Conservation (phyloP, 805 yeast species). For the Lachancea nothofagi region DNA sequence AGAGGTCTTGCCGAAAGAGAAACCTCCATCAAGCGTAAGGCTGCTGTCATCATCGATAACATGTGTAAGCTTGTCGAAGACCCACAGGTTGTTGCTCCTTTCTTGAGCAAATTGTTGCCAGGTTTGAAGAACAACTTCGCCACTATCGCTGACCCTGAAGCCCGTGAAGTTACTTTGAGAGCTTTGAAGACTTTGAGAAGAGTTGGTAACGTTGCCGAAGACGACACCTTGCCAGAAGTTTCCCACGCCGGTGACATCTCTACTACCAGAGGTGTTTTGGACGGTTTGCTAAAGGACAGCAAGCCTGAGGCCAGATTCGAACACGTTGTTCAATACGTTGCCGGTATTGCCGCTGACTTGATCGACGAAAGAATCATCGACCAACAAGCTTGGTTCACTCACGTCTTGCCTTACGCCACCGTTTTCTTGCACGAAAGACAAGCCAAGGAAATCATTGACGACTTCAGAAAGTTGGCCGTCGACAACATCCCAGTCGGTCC, state of each 20-base stretch:
- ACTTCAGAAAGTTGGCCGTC: conserved; percentile 91
- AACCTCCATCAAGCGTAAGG: conserved; percentile 98
- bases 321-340: conserved; percentile 72
- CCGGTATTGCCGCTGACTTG: conserved; percentile 97
- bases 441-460: conserved; percentile 86
- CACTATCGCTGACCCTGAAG: conserved; percentile 99
- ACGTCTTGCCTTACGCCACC: conserved; percentile 90
- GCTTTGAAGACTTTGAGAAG: conserved; percentile 96
- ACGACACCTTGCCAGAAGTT: conserved; percentile 90
- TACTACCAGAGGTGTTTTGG: conserved; percentile 80
- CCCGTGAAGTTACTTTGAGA: conserved; percentile 96
- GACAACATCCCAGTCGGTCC: conserved; percentile 98
- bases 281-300: conserved; percentile 61
- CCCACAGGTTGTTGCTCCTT: conserved; percentile 99
- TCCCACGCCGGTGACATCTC: conserved; percentile 97
- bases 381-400: conserved; percentile 84
- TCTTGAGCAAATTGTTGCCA: conserved; percentile 92
- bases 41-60: conserved; percentile 99
- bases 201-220: conserved; percentile 93
- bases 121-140: conserved; percentile 89
- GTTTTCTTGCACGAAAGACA: conserved; percentile 90
- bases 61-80: conserved; percentile 99
- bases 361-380: conserved; percentile 96
- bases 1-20: conserved; percentile 99
- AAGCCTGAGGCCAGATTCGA: conserved; percentile 74